phyloP scores from a whole-genome alignment of 345 rosid species.

The Turnera subulata region DNA sequence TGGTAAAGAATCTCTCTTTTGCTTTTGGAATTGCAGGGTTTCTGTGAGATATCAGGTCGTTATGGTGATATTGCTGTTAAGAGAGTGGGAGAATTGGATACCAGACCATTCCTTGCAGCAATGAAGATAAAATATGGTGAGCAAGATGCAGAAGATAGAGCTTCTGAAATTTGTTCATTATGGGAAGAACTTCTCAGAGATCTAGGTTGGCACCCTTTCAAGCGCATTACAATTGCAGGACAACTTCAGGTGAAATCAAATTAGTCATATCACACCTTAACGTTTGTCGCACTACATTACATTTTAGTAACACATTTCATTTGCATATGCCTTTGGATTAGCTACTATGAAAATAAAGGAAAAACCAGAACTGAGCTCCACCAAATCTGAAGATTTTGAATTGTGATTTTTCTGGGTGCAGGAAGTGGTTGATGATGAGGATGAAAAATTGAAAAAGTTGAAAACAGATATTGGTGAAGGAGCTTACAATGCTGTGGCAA shows the following conservation, averaged over 20 bases:
- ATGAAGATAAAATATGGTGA: slow-evolving; percentile 63
- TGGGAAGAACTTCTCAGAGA: slow-evolving; percentile 95
- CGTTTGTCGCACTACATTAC: not conserved
- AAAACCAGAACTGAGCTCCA: no score
- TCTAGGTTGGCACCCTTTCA: slow-evolving; percentile 95
- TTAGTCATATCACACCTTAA: no score
- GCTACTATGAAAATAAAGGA: no score
- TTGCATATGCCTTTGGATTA: not conserved
- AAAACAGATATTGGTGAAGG: slow-evolving; percentile 56
- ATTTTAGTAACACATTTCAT: no score
- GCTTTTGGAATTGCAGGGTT: no score
- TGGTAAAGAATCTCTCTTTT: no score
- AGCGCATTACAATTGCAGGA: slow-evolving; percentile 43
- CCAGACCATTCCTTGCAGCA: slow-evolving; percentile 66
- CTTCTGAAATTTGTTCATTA: slow-evolving; percentile 71
- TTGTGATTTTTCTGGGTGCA: slow-evolving; percentile 35
- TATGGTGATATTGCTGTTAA: slow-evolving; percentile 62
- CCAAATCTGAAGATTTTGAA: no score
- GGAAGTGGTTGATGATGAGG: slow-evolving; percentile 64
- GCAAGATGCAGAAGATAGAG: slow-evolving; percentile 72
- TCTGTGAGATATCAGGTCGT: slow-evolving; percentile 58
- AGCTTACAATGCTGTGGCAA: slow-evolving; percentile 52
- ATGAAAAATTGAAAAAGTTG: slow-evolving; percentile 59
- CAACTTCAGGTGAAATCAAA: slow-evolving; percentile 68
- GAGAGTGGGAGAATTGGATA: slow-evolving; percentile 96